Evolutionary conservation across 192 early-diverging fungal genomes (phyloP), one percentile per base, ranked within the genome.

Genomic region (Coemansia guatemalensis): DNA sequence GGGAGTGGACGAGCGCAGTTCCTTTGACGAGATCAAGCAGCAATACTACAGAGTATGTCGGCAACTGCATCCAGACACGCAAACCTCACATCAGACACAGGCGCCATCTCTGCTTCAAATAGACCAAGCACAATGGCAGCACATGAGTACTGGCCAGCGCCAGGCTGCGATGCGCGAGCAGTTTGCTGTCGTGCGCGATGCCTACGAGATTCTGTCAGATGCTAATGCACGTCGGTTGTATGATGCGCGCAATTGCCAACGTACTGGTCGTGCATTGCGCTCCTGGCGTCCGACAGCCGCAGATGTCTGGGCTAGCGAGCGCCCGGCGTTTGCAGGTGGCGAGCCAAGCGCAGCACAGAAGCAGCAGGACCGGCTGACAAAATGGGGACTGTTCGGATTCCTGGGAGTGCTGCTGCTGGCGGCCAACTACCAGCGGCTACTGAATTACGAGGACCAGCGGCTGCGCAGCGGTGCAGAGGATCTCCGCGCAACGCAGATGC

Each of bases 11-110:
- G 32, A 56, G 21, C 9, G 29, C 14, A 65, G 69, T 54, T 54
- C 58, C 8, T 8, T 20, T 2, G 53, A 27, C 23, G 75, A 77
- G 62, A 65, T 71, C 61, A 77, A 77, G 25, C 22, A 49, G 24
- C 53, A 61, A 49, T 77, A 77, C 69, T 77, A 71, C 65, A 32
- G 55, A 50, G 66, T 77, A 4, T 77, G 75, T 33, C 69, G 75
- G 0, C 53, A 77, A 35, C 65, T 77, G 29, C 75, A 77, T 21
- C 75, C 75, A 12, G 75, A 77, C 57, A 55, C 62, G 12, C 64
- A 50, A 17, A 12, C 52, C 32, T 21, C 29, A 22, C 12, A 25
- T 8, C 23, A 65, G 53, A 22, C 24, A 41, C 61, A 54, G 14
- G 27, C 9, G 12, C 47, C 29, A 7, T 47, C 60, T 12, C 33